These are phyloP conservation scores for Vaccinium corymbosum DNA, from an alignment of 148 eudicot genomes.

Conservation along the genomic window DNA sequence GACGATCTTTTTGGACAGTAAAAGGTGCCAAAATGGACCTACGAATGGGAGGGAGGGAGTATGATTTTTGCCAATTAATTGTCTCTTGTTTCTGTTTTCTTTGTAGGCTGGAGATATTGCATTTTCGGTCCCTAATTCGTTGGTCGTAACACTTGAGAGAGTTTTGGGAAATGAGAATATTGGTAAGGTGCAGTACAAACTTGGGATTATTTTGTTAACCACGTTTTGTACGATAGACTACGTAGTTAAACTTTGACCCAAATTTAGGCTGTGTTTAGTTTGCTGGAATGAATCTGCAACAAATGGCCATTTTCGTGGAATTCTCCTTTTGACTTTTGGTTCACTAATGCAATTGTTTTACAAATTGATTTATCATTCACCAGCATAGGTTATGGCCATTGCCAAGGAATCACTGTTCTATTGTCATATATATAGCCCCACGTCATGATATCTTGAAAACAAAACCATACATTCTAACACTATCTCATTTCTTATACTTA, in stretches of 20 bases:
- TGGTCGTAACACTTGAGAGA: constrained; percentile 92
- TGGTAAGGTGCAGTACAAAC: constrained; percentile 48
- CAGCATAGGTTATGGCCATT: not conserved
- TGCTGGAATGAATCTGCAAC: not conserved
- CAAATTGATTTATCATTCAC: not conserved
- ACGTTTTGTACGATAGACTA: not conserved
- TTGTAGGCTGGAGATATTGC: constrained; percentile 74
- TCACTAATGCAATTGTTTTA: not conserved
- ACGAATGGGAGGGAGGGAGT: not conserved
- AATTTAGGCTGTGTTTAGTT: not conserved
- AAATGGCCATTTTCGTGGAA: not conserved
- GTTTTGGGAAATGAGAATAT: constrained; percentile 92
- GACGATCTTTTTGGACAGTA: not conserved
- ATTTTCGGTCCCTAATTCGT: constrained; percentile 75
- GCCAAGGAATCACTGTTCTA: not conserved
- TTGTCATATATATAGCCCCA: too few relatives aligned
- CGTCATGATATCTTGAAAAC: too few relatives aligned
- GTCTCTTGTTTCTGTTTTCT: constrained; percentile 6
- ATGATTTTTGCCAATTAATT: not conserved
- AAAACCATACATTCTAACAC: too few relatives aligned
- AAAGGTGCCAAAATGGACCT: not conserved
- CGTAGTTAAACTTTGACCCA: not conserved
- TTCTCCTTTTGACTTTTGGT: not conserved
- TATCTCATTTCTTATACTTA: too few relatives aligned
- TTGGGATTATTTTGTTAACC: not conserved